Base-by-base conservation (phyloP, 106 monocot genomes). In the Acorus calamus region DNA sequence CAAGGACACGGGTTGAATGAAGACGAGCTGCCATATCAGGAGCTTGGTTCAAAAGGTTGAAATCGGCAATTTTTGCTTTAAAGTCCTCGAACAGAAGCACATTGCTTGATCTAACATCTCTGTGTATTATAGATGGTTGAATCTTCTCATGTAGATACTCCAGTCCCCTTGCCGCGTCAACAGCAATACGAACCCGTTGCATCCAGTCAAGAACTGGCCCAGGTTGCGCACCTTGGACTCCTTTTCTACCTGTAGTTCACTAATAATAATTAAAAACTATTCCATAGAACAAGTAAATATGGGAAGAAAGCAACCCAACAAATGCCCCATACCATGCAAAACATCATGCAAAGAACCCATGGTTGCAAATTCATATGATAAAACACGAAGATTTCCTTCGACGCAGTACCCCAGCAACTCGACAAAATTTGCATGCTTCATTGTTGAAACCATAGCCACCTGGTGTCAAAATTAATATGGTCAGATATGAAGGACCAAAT, bases 341-440 rank as follows among this genome's bases (percentile, higher is more conserved):
- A 71, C 53, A 61, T 71, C 70, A 62, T 71, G 70, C 11, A 71
- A 55, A 71, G 70, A 71, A 4, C 70, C 70, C 70, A 71, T 61
- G 13, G 61, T 71, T 7, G 70, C 70, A 61, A 52, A 71, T 13
- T 71, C 70, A 52, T 71, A 71, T 44, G 70, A 47, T 44, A 71
- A 46, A 14, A 71, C 10, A 10, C 61, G 61, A 47, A 6, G 5
- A 46, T 62, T 71, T 42, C 62, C 70, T 9, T 71, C 70, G 5
- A 54, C 61, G 52, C 70, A 71, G 9, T 71, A 71, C 7, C 70
- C 70, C 55, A 71, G 46, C 13, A 71, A 44, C 46, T 71, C 47
- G 7, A 71, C 70, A 53, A 61, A 13, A 62, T 71, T 71, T 43
- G 53, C 70, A 62, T 71, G 70, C 44, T 71, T 71, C 70, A 71